phyloP scores from a whole-genome alignment of 208 protist genomes.

The Crithidia thermophila region DNA sequence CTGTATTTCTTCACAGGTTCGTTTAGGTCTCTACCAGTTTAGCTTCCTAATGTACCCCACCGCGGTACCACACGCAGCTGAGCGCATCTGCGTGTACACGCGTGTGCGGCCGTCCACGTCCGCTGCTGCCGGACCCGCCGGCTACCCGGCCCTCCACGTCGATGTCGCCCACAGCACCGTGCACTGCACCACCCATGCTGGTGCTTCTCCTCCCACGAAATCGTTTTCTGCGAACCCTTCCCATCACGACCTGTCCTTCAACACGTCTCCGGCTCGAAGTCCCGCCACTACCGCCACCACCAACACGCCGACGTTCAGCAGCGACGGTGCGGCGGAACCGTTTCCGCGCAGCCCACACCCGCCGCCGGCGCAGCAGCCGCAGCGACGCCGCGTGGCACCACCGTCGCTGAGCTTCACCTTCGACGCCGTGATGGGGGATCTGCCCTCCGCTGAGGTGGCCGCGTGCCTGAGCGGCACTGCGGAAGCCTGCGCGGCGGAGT shows the following conservation, averaged over 20 bases:
- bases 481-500: conserved; percentile 33
- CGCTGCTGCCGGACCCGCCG: not conserved
- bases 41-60: not conserved
- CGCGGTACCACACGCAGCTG: not conserved
- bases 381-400: too few relatives aligned
- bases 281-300: too few relatives aligned
- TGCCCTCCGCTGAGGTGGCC: conserved; percentile 48
- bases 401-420: conserved; percentile 55
- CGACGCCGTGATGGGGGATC: conserved; percentile 62
- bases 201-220: not conserved
- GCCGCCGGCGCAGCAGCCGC: not conserved
- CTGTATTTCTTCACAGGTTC: not conserved
- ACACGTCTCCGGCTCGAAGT: too few relatives aligned
- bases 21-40: too few relatives aligned
- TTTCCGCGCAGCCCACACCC: not conserved
- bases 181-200: not conserved
- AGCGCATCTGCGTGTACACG: conserved; percentile 32
- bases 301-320: too few relatives aligned
- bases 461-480: conserved; percentile 44
- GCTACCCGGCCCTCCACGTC: conserved; percentile 2
- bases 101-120: conserved; percentile 36
- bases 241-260: too few relatives aligned
- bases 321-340: not conserved
- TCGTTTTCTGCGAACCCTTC: too few relatives aligned
- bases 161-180: not conserved